Percentiles rank a stretch among this genome's conserved stretches.
phyloP scores from a whole-genome alignment of 2,329 filamentous ascomycete species.

The Pseudogymnoascus sp. region DNA sequence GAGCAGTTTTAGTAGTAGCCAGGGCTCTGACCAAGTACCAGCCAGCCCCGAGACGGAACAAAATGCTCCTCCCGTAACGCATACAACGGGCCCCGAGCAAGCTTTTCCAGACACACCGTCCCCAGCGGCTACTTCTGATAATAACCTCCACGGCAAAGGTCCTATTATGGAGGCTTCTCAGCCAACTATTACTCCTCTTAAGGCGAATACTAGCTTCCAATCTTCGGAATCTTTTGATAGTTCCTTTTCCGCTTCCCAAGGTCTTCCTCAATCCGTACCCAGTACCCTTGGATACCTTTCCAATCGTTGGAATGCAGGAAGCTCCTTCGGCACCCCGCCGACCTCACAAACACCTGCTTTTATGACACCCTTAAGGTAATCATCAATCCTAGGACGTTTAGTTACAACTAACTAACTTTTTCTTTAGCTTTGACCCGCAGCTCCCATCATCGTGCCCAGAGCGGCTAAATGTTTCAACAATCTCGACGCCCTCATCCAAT shows the following conservation, averaged over 20 bases:
- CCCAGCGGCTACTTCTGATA: neutral
- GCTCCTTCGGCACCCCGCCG: slow-evolving; percentile 42
- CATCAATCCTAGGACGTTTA: slow-evolving; percentile 16
- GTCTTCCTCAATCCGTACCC: slow-evolving; percentile 21
- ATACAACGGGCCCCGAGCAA: neutral
- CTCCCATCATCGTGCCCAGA: slow-evolving; percentile 25
- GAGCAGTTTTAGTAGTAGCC: slow-evolving; percentile 18
- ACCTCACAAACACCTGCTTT: slow-evolving; percentile 26
- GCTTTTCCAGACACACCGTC: neutral
- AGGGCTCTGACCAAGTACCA: slow-evolving; percentile 14
- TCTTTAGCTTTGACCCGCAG: slow-evolving; percentile 17
- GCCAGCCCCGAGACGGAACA: neutral
- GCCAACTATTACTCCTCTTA: slow-evolving; percentile 2
- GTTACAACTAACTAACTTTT: slow-evolving; percentile 9
- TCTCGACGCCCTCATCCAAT: slow-evolving; percentile 16
- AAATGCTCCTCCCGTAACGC: neutral
- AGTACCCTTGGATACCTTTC: slow-evolving; percentile 30
- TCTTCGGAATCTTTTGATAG: neutral
- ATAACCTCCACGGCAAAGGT: neutral
- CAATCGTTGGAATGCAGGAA: slow-evolving; percentile 46
- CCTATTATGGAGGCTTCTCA: neutral
- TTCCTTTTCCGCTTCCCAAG: slow-evolving; percentile 8
- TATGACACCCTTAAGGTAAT: slow-evolving; percentile 37
- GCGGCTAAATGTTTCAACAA: slow-evolving; percentile 16
- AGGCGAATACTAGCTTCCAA: slow-evolving; percentile 1